Percentiles rank a stretch among this genome's conserved stretches.
These are phyloP conservation scores for Recurvomyces mirabilis DNA, from an alignment of 495 filamentous ascomycete genomes.

Conservation along the genomic window DNA sequence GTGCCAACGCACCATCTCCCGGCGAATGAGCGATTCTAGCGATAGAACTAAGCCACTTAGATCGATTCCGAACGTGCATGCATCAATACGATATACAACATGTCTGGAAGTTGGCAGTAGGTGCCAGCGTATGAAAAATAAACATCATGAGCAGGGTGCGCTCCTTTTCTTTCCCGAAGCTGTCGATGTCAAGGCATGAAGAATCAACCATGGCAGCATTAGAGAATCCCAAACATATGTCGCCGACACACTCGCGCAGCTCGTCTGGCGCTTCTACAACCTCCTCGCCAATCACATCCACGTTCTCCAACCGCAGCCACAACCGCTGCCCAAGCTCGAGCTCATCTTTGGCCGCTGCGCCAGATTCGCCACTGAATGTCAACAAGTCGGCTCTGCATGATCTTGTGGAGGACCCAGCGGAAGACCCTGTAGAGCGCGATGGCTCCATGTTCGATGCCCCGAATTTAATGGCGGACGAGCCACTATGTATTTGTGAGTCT, in stretches of 20 bases:
- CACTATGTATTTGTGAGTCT: conserved; percentile 17
- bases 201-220: neutral
- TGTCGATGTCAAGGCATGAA: neutral
- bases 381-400: conserved; percentile 14
- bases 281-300: conserved; percentile 50
- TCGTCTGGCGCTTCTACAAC: conserved; percentile 44
- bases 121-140: neutral
- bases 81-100: neutral
- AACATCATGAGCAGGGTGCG: conserved; percentile 14
- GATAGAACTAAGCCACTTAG: conserved; percentile 7
- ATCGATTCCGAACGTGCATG: conserved; percentile 8
- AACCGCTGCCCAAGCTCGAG: conserved; percentile 50
- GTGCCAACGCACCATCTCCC: conserved; percentile 12
- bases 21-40: conserved; percentile 3
- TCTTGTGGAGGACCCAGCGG: conserved; percentile 18
- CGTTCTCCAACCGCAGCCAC: conserved; percentile 46
- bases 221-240: neutral
- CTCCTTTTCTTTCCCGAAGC: conserved; percentile 12
- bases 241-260: conserved; percentile 18
- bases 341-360: conserved; percentile 49
- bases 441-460: conserved; percentile 5
- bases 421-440: conserved; percentile 8
- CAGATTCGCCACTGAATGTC: conserved; percentile 32
- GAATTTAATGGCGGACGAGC: conserved; percentile 1
- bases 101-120: conserved; percentile 3